Conservation (phyloP, 495 filamentous ascomycete genomes). For the Aspergillus affinis region DNA sequence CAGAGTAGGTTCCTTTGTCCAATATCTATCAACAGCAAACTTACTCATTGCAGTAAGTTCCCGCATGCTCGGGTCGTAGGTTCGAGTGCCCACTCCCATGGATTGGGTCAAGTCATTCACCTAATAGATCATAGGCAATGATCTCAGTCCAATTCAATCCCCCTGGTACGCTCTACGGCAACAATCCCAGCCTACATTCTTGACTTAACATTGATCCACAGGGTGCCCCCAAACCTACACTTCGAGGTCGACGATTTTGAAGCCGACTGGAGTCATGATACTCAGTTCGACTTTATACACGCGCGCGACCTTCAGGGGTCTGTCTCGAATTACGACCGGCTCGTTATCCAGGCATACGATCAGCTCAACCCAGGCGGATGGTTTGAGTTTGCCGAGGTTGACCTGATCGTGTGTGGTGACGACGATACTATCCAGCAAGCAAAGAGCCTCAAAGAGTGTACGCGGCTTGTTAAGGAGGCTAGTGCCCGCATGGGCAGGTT, state of each 20-base stretch:
- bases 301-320: slow-evolving; percentile 15
- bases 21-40: slow-evolving; percentile 40
- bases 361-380: background rate
- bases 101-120: slow-evolving; percentile 27
- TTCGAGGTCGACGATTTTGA: too few species aligned
- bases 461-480: background rate
- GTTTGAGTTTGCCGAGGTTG: slow-evolving; percentile 1
- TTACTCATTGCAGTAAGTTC: background rate
- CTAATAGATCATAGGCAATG: slow-evolving; percentile 9
- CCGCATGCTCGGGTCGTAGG: background rate
- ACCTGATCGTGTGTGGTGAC: background rate
- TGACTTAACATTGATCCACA: too few species aligned
- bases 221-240: slow-evolving; percentile 28
- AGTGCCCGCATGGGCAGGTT: background rate
- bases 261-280: too few species aligned
- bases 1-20: slow-evolving; percentile 14
- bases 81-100: slow-evolving; percentile 11
- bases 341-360: background rate
- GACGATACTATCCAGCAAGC: background rate
- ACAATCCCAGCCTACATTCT: too few species aligned
- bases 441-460: background rate
- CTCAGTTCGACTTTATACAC: too few species aligned
- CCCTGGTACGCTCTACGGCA: background rate
- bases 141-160: slow-evolving; percentile 1
- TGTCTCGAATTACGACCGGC: background rate